A percentile compares a stretch with the other conserved stretches of the same genome.
Evolutionary conservation across 768 basidiomycete genomes (phyloP).

Genomic region (Pulveroboletus sp.): DNA sequence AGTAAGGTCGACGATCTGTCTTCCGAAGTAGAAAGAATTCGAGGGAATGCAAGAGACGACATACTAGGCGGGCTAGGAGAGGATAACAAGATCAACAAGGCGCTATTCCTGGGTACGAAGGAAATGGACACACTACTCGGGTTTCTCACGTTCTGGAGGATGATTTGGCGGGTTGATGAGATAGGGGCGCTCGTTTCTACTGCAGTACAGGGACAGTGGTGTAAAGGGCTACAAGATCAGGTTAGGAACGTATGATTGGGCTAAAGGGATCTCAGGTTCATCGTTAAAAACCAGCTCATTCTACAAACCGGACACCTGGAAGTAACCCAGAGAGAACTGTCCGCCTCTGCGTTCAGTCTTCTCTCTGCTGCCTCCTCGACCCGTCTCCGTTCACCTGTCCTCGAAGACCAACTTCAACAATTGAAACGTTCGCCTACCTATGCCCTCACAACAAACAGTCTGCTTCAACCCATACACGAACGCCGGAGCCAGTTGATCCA

Average conservation of each 20-base stretch:
- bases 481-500: slow-evolving; percentile 51
- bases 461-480: slow-evolving; percentile 46
- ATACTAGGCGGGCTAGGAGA: slow-evolving; percentile 34
- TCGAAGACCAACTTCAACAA: slow-evolving; percentile 57
- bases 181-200: slow-evolving; percentile 31
- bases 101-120: slow-evolving; percentile 26
- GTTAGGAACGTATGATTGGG: slow-evolving; percentile 25
- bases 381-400: slow-evolving; percentile 46
- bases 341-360: slow-evolving; percentile 38
- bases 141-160: slow-evolving; percentile 36
- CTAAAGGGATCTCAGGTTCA: background rate
- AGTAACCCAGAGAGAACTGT: slow-evolving; percentile 41
- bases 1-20: slow-evolving; percentile 35
- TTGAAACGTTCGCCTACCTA: slow-evolving; percentile 43
- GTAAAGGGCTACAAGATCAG: slow-evolving; percentile 46
- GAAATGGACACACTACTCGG: slow-evolving; percentile 30
- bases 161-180: slow-evolving; percentile 39
- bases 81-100: slow-evolving; percentile 21
- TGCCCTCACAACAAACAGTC: slow-evolving; percentile 38
- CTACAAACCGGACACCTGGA: slow-evolving; percentile 60
- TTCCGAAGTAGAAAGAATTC: slow-evolving; percentile 37
- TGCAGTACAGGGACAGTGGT: slow-evolving; percentile 34
- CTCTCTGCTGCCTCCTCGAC: slow-evolving; percentile 30
- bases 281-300: slow-evolving; percentile 42
- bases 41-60: slow-evolving; percentile 32